Base-by-base conservation (phyloP, 2,329 filamentous ascomycete species). In the Pezicula carpinea region DNA sequence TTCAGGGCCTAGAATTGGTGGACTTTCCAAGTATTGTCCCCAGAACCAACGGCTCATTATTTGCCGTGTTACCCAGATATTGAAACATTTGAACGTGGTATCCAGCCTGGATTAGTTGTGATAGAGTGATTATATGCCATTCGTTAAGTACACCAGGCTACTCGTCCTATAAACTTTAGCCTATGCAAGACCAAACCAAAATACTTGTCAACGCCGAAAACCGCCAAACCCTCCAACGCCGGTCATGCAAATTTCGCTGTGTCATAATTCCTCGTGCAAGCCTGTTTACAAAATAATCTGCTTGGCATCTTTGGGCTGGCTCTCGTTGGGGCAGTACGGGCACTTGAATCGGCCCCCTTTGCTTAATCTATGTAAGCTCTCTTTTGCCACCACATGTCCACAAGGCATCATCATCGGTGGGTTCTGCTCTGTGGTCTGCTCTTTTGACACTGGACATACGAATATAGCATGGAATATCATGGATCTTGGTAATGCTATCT, bases 371-470 rank as follows among this genome's bases (percentile, higher is more conserved):
- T 86, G 80, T 43, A 99, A 70, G 29, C 85, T 90, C 61, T 96
- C 91, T 54, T 83, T 79, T 15, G 90, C 91, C 50, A 99, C 84
- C 44, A 96, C 92, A 69, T 99, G 93, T 5, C 93, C 92, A 62
- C 93, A 99, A 0, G 89, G 87, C 62, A 99, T 83, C 80, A 96
- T 93, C 87, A 97, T 95, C 2, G 93, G 90, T 10, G 93, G 93
- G 65, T 99, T 99, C 19, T 77, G 71, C 60, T 95, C 90, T 0
- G 92, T 99, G 0, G 87, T 90, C 67, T 99, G 93, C 64, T 96
- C 93, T 66, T 97, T 97, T 59, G 86, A 91, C 5, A 99, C 93
- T 0, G 93, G 93, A 62, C 93, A 99, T 35, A 99, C 93, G 64
- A 99, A 99, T 62, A 99, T 96, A 47, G 87, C 87, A 66, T 99